Conservation (phyloP, 2,329 filamentous ascomycete species). For the Epichloe sp. region DNA sequence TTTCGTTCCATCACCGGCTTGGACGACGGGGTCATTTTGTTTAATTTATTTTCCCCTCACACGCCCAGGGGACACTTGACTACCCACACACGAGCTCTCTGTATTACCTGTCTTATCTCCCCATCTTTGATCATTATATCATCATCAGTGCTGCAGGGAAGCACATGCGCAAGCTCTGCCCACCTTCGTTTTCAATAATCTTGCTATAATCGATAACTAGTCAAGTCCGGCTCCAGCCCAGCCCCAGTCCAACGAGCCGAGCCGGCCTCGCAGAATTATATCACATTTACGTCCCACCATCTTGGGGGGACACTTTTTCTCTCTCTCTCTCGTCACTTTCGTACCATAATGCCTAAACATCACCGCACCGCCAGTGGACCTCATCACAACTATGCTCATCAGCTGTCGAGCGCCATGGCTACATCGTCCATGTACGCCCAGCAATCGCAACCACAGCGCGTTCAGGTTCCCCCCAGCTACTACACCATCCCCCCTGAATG, state of each 20-base stretch:
- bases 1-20: neutral
- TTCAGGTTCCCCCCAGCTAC: constrained; percentile 26
- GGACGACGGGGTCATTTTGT: neutral
- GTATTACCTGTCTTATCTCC: constrained; percentile 12
- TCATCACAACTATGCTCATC: constrained; percentile 19
- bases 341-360: constrained; percentile 33
- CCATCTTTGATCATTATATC: constrained; percentile 12
- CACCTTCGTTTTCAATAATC: constrained; percentile 14
- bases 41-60: neutral
- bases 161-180: neutral
- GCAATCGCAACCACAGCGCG: constrained; percentile 26
- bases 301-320: constrained; percentile 5
- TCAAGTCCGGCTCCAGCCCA: constrained; percentile 1
- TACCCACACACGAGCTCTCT: constrained; percentile 8
- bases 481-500: constrained; percentile 23
- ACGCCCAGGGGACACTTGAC: neutral
- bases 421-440: constrained; percentile 29
- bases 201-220: constrained; percentile 11
- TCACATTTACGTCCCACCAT: neutral
- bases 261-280: constrained; percentile 6
- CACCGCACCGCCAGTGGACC: constrained; percentile 25
- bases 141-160: constrained; percentile 1
- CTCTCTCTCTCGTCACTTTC: constrained; percentile 5
- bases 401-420: constrained; percentile 27
- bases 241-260: constrained; percentile 4